Conservation (phyloP, 257 asterid genomes). For the Leonotis leonurus region DNA sequence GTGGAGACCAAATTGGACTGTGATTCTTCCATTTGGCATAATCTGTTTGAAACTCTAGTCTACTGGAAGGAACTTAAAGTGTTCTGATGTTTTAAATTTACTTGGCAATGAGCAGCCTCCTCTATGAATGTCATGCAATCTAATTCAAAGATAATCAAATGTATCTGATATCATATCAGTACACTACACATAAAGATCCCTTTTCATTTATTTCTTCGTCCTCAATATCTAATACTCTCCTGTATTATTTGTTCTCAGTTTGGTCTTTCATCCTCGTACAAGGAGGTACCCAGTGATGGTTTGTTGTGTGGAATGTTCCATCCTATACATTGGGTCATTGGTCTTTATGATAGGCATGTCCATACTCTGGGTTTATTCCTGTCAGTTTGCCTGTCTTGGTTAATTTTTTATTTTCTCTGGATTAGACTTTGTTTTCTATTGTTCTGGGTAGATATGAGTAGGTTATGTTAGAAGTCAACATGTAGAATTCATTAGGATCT, state of each 20-base stretch:
- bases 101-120: background rate
- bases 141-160: background rate
- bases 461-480: background rate
- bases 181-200: background rate
- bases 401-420: background rate
- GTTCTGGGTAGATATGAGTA: background rate
- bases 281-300: slow-evolving; percentile 1
- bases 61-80: background rate
- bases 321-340: background rate
- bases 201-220: background rate
- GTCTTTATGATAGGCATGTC: background rate
- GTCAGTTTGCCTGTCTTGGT: background rate
- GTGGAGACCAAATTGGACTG: background rate
- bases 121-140: background rate
- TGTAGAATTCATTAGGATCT: background rate
- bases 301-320: background rate
- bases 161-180: background rate
- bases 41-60: slow-evolving; percentile 9
- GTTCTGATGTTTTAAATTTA: background rate
- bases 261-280: background rate
- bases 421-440: background rate
- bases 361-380: background rate
- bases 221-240: background rate
- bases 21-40: background rate
- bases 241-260: background rate